phyloP scores from a whole-genome alignment of 73 alveolate species.

The Paramecium tetraurelia region DNA sequence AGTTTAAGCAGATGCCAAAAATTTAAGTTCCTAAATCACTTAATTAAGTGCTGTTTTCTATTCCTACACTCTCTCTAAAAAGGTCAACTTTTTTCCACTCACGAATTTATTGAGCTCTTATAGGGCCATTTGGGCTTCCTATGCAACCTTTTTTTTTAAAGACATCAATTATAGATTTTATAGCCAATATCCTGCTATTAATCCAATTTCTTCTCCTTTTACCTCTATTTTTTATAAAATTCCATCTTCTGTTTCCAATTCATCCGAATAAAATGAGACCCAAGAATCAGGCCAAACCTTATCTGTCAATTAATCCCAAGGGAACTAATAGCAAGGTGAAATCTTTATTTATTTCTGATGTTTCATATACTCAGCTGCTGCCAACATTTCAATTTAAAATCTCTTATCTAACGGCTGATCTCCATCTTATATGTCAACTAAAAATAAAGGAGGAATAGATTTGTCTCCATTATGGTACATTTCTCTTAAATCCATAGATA shows the following conservation, averaged over 20 bases:
- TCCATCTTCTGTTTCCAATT: not conserved
- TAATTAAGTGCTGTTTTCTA: not conserved
- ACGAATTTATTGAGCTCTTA: not conserved
- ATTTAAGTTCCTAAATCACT: not conserved
- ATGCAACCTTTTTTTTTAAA: not conserved
- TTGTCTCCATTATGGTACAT: slow-evolving; percentile 58
- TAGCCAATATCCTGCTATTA: not conserved
- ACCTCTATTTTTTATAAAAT: not conserved
- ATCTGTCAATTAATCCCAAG: not conserved
- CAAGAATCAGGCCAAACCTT: not conserved
- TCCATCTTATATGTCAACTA: not conserved
- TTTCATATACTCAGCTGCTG: not conserved
- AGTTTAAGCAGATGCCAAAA: not conserved
- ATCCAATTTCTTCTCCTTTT: not conserved
- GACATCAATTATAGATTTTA: not conserved
- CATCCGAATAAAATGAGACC: not conserved
- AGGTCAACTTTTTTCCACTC: not conserved
- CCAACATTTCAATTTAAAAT: not conserved
- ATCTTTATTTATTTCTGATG: not conserved
- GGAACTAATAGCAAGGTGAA: not conserved
- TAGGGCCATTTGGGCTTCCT: not conserved
- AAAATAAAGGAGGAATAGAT: slow-evolving; percentile 49
- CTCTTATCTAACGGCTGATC: not conserved
- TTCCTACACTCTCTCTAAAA: not conserved
- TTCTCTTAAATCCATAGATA: slow-evolving; percentile 52